Evolutionary conservation across 2,329 filamentous ascomycete genomes (phyloP), one percentile per base, ranked within the genome.

Genomic region (Sarocladium oryzae): DNA sequence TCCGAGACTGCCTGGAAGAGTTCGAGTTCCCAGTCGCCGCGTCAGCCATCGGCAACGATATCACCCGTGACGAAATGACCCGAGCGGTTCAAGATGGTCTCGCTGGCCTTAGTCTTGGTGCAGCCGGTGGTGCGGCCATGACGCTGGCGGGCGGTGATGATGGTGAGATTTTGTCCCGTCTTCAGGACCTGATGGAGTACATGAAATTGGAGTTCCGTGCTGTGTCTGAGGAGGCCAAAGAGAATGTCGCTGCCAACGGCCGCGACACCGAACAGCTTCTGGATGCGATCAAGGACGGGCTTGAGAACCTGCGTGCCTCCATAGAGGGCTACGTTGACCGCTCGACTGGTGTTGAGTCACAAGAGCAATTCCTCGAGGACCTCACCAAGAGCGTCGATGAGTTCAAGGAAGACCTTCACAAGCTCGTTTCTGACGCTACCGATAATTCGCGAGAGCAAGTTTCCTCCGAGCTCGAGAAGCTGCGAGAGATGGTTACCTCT

Each of bases 181-280:
- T 87, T 2, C 72, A 83, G 24, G 86, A 91, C 43, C 82, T 91
- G 24, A 76, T 82, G 67, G 73, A 80, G 2, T 72, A 71, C 53
- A 73, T 86, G 69, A 76, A 72, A 33, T 69, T 73, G 1, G 82
- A 85, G 60, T 82, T 86, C 63, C 75, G 72, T 56, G 71, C 75
- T 2, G 71, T 82, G 2, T 82, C 81, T 0, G 76, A 83, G 24
- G 81, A 84, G 59, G 77, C 80, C 10, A 90, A 91, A 64, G 81
- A 92, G 59, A 92, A 89, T 58, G 85, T 89, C 18, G 82, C 87
- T 2, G 85, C 86, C 55, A 88, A 84, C 58, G 88, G 86, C 36
- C 79, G 84, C 53, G 89, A 93, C 63, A 92, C 89, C 0, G 90
- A 96, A 65, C 89, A 96, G 64, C 84, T 95, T 11, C 74, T 96